Base-by-base conservation (phyloP, 2,329 filamentous ascomycete genomes). In the Pseudopyricularia javanii region DNA sequence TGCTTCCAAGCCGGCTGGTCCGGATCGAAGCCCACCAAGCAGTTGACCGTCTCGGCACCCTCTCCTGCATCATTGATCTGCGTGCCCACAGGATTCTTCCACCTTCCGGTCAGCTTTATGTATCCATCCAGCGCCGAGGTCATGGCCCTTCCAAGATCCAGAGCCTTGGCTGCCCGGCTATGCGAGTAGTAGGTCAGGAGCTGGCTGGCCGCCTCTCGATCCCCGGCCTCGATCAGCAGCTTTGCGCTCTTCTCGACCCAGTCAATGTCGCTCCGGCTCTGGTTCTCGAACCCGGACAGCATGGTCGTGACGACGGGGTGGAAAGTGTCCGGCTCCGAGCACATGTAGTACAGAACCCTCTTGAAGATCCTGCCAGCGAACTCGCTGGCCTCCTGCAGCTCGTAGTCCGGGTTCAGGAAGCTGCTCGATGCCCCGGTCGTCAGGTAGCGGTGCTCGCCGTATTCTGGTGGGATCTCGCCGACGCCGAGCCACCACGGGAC, bases 271-370 rank as follows among this genome's bases (percentile, higher is more conserved):
- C 28, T 24, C n/a, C 47, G 14, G 26, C 26, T 33, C 17, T 22
- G 47, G 26, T 22, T 33, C 47, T 49, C 47, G 30, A 49, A 49
- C 7, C 47, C 30, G 17, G 47, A n/a, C 47, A 49, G 30, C 47
- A 49, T 49, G 47, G 28, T 32, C 8, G 47, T 33, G 2, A 49
- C 47, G n/a, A 33, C 47, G 9, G 47, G 47, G 9, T 33, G 28
- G 47, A 33, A 34, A 7, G 47, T 8, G 30, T 32, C 47, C 7
- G 47, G 47, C 12, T 32, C 47, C 22, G 47, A 32, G 30, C 47
- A 49, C 47, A 49, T 34, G 30, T 49, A 49, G 30, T 49, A 49
- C n/a, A 49, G 30, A 4, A 49, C 47, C 28, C 47, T 20, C n/a
- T 49, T 49, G 47, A 49, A 49, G 30, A 49, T 34, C 28, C 47